Base-by-base conservation (phyloP, 495 filamentous ascomycete genomes). In the Xylaria scruposa region DNA sequence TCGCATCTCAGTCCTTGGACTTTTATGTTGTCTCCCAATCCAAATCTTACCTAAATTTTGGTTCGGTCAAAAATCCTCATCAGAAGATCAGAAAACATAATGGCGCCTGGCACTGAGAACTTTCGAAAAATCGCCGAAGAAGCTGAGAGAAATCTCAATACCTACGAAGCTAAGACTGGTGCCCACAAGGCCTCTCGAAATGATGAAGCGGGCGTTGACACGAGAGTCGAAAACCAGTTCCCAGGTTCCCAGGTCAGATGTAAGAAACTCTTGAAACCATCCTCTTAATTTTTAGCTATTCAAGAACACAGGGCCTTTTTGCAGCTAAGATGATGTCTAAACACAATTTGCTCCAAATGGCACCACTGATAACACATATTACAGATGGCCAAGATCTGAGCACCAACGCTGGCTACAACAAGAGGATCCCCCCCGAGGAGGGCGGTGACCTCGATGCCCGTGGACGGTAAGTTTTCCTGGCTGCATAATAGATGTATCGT, bases 121-220 rank as follows among this genome's bases (percentile, higher is more conserved):
- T 47, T 78, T 3, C 72, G 69, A 42, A 62, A 78, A 49, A 80
- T 87, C 62, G 83, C 85, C 72, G 74, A 80, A 26, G 74, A 82
- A 66, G 85, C 85, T 19, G 84, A 88, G 78, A 79, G 73, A 31
- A 85, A 86, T 72, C 80, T 88, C 54, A 85, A 85, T 75, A 80
- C 75, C 26, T 80, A 83, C 72, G 75, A 79, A 38, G 70, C 82
- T 53, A 86, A 87, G 65, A 81, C 81, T 2, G 85, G 84, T 53
- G 67, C 68, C 9, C 46, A 68, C 42, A 77, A 71, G 49, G 68
- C 66, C 4, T 60, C 76, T 3, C 71, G 62, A 1, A 71, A 73
- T 33, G 80, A 80, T 3, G 78, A 81, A 12, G 66, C 77, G 0
- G 80, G 79, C 36, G 77, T 82, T 46, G 77, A 81, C 67, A 75